Evolutionary conservation across 2,329 filamentous ascomycete species (phyloP), one percentile per base, ranked within the genome.

Genomic region (Xylaria sp.): DNA sequence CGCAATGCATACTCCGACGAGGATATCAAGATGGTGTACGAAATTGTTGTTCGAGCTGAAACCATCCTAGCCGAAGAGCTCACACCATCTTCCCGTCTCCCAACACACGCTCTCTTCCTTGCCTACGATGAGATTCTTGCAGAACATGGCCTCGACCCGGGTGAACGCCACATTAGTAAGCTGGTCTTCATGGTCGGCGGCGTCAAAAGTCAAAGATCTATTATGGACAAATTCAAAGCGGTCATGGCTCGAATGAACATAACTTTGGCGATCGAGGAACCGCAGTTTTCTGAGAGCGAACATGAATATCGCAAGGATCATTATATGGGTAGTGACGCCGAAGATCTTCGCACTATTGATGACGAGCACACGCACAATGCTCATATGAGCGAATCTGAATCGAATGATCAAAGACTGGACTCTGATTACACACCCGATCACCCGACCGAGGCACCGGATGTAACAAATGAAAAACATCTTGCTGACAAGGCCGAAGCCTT

Each of bases 101-200:
- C 92, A 3, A 93, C 91, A 67, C 90, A 90, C 76, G 93, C 93
- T 10, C 86, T 97, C 20, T 97, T 97, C 81, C 86, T 87, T 63
- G 93, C 93, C 37, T 97, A 97, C 78, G 91, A 96, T 77, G 85
- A 88, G 65, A 86, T 94, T 51, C 87, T 97, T n/a, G 88, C 88
- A 5, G 84, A 89, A 72, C 84, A 92, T 82, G 91, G 89, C 64
- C 83, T 93, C 72, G 87, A 93, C 68, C 86, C 89, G n/a, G 90
- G 92, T 73, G 92, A 94, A 76, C 89, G 90, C 74, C 89, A 92
- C 74, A 91, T 94, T 76, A 90, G 94, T 72, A 89, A 91, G 71
- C 90, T 97, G 75, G 82, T 97, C 65, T 93, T 96, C 78, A 91
- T 91, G 75, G 89, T 97, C 78, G 92, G 92, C 62, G 90, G 89